phyloP scores from a whole-genome alignment of 352 stramenopile species.

The Phytophthora pistaciae region DNA sequence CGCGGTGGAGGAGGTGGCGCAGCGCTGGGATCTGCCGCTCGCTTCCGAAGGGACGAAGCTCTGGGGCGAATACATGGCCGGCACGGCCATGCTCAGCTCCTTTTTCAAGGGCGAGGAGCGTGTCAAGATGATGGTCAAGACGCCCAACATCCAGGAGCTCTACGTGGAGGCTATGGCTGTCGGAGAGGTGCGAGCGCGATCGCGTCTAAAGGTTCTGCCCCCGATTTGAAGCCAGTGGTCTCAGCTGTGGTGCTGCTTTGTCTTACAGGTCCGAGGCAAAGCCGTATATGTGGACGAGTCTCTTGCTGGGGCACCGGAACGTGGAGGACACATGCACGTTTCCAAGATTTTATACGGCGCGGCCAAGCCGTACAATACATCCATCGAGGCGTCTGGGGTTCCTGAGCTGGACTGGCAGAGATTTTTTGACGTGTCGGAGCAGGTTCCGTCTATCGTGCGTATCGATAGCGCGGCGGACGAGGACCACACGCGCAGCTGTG shows the following conservation, averaged over 20 bases:
- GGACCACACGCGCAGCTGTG: constrained; percentile 67
- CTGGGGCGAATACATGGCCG: constrained; percentile 91
- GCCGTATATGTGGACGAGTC: constrained; percentile 46
- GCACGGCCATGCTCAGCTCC: constrained; percentile 85
- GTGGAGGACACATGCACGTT: constrained; percentile 70
- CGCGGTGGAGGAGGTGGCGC: constrained; percentile 59
- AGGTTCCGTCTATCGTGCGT: constrained; percentile 85
- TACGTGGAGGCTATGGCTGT: constrained; percentile 84
- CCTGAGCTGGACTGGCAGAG: constrained; percentile 82
- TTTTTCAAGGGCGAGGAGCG: constrained; percentile 91
- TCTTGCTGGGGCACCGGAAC: constrained; percentile 27
- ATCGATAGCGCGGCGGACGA: constrained; percentile 65
- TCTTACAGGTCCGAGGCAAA: constrained; percentile 69
- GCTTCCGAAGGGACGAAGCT: constrained; percentile 57
- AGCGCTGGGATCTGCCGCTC: constrained; percentile 63
- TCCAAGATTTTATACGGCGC: constrained; percentile 84
- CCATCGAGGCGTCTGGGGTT: constrained; percentile 66
- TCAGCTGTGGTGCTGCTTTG: constrained; percentile 2
- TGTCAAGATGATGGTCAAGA: constrained; percentile 78
- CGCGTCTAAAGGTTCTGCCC: neutral
- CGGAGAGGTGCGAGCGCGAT: constrained; percentile 62
- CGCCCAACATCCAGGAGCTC: constrained; percentile 72
- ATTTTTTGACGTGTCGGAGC: constrained; percentile 88
- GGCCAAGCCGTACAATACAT: constrained; percentile 83
- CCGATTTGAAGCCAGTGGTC: neutral